These are phyloP conservation scores for Mortierella sp. DNA, from an alignment of 371 early-diverging fungal genomes.

Conservation along the genomic window DNA sequence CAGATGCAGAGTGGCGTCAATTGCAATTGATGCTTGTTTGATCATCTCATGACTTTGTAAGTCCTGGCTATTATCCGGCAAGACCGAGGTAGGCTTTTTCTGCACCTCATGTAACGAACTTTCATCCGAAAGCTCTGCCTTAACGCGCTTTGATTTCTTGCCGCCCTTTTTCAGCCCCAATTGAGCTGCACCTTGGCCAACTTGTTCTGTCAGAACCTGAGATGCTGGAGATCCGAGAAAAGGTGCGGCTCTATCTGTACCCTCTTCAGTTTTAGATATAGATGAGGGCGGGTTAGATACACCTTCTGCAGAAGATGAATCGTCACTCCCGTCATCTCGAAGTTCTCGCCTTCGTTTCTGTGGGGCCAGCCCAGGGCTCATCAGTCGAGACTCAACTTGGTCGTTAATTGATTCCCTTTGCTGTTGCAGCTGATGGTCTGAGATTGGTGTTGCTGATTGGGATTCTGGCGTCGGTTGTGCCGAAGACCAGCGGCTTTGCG, in stretches of 20 bases:
- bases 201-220: not conserved
- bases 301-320: constrained; percentile 21
- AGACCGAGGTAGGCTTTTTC: not conserved
- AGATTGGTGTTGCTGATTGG: no score
- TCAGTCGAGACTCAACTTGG: not conserved
- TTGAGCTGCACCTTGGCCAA: not conserved
- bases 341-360: constrained; percentile 50
- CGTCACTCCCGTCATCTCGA: constrained; percentile 35
- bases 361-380: constrained; percentile 30
- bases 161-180: constrained; percentile 15
- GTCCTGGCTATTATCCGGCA: constrained; percentile 6
- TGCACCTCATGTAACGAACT: not conserved
- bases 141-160: constrained; percentile 43
- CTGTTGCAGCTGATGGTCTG: not conserved
- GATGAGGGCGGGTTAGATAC: not conserved
- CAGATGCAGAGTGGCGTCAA: not conserved
- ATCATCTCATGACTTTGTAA: not conserved
- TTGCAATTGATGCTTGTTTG: not conserved
- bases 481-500: constrained; percentile 8
- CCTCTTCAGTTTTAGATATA: not conserved
- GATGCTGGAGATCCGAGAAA: not conserved
- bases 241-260: not conserved
- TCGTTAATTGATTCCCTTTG: not conserved
- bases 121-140: constrained; percentile 26
- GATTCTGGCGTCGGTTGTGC: not conserved